phyloP scores from a whole-genome alignment of 2,329 filamentous ascomycete genomes.

The Aspergillus sclerotialis region DNA sequence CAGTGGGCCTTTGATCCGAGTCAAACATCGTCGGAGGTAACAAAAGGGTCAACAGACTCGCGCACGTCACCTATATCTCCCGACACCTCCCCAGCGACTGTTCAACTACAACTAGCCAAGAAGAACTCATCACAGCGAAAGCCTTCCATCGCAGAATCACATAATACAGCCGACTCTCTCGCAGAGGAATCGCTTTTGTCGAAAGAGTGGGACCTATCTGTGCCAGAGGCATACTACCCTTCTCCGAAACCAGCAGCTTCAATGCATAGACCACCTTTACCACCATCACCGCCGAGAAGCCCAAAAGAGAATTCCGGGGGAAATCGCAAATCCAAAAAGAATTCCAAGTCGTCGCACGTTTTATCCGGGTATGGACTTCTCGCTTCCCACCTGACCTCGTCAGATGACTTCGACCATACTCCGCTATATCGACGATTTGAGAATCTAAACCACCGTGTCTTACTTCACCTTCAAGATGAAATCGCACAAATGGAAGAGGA shows the following conservation, averaged over 20 bases:
- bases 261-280: slow-evolving; percentile 17
- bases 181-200: slow-evolving; percentile 14
- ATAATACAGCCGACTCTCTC: slow-evolving; percentile 9
- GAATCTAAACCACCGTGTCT: slow-evolving; percentile 69
- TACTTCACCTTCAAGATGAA: slow-evolving; percentile 81
- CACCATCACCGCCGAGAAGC: slow-evolving; percentile 28
- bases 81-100: slow-evolving; percentile 18
- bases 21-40: slow-evolving; percentile 24
- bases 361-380: slow-evolving; percentile 31
- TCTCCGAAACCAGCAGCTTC: slow-evolving; percentile 11
- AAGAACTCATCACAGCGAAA: slow-evolving; percentile 5
- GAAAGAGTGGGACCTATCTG: slow-evolving; percentile 17
- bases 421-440: slow-evolving; percentile 82
- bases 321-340: slow-evolving; percentile 14
- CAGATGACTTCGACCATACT: slow-evolving; percentile 22
- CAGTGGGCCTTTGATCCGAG: slow-evolving; percentile 17
- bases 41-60: slow-evolving; percentile 20
- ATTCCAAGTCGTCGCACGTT: slow-evolving; percentile 14
- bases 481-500: slow-evolving; percentile 74
- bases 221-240: slow-evolving; percentile 27
- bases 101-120: slow-evolving; percentile 20
- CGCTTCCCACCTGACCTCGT: slow-evolving; percentile 24
- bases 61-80: slow-evolving; percentile 12
- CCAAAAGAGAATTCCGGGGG: slow-evolving; percentile 21
- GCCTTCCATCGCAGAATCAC: slow-evolving; percentile 11